These are phyloP conservation scores for Achaetomiella virescens DNA, from an alignment of 495 filamentous ascomycete genomes.

Conservation along the genomic window DNA sequence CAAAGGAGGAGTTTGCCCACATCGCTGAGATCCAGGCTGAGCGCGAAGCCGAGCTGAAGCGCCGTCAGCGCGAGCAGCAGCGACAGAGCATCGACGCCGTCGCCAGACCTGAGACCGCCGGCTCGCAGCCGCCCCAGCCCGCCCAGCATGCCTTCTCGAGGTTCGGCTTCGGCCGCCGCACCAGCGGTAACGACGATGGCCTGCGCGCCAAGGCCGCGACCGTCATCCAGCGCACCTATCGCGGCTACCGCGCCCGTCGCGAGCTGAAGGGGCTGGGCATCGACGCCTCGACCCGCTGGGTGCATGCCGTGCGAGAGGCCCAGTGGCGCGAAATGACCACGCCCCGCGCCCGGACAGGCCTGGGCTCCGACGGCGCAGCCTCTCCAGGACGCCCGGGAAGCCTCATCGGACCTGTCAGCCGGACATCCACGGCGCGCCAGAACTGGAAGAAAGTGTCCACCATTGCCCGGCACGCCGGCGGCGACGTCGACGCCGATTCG, in stretches of 20 bases:
- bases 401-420: constrained; percentile 3
- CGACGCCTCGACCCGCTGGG: constrained; percentile 62
- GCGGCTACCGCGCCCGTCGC: constrained; percentile 63
- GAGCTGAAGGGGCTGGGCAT: constrained; percentile 58
- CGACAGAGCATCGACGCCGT: constrained; percentile 21
- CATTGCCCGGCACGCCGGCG: constrained; percentile 65
- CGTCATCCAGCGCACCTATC: constrained; percentile 60
- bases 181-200: constrained; percentile 12
- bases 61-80: constrained; percentile 28
- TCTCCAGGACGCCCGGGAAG: not conserved
- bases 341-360: constrained; percentile 37
- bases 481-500: constrained; percentile 47
- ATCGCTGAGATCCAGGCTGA: constrained; percentile 41
- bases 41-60: constrained; percentile 40
- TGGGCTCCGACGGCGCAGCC: constrained; percentile 4
- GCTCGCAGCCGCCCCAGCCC: not conserved
- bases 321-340: constrained; percentile 51
- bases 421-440: constrained; percentile 42
- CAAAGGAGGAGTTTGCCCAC: constrained; percentile 35
- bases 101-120: not conserved
- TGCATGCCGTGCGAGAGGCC: constrained; percentile 60
- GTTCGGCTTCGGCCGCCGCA: constrained; percentile 12
- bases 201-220: constrained; percentile 40
- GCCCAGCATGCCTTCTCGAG: constrained; percentile 2
- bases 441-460: constrained; percentile 70